Base-by-base conservation (phyloP, 164 flowering plant species). In the Dillenia turbinata region DNA sequence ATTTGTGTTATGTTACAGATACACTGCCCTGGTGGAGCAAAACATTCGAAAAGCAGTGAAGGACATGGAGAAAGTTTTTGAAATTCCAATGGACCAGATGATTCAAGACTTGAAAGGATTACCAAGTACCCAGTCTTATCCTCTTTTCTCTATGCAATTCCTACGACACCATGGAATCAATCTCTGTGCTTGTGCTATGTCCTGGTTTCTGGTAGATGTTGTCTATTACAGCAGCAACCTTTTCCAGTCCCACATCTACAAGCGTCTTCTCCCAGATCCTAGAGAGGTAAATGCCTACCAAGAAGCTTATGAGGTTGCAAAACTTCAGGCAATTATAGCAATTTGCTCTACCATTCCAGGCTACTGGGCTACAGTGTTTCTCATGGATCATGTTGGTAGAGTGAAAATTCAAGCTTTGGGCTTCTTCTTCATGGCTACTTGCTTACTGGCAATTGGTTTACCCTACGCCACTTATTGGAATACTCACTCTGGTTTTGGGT, bases 271-370 rank as follows among this genome's bases (percentile, higher is more conserved):
- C 50, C 13, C 26, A 0, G 1, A 46, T 7, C 0, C 44, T 1
- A 7, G 22, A 2, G 2, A 33, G 10, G 1, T 14, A 1, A 72
- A 57, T 44, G 77, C 64, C 3, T 63, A 49, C n/a, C 12, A 26
- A 2, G 74, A 63, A 11, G 76, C 73, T 17, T 69, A 50, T 22
- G 2, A 49, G 9, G 60, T 69, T 0, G 75, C 81, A 1, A n/a
- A 12, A 26, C 52, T 73, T 48, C 78, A 73, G 59, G 76, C 81
- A 24, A 73, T 79, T 49, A 46, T 82, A 1, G 80, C 86, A 6
- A 44, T 60, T 1, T 73, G 69, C 19, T 73, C 82, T 14, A 72
- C 86, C 0, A 72, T 82, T 53, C 86, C 83, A 0, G 86, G 86
- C 14, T 82, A 82, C 65, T 81, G 60, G 53, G 69, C 74, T 44